Conservation (phyloP, 2,329 filamentous ascomycete species). For the Phialemoniopsis sp. region DNA sequence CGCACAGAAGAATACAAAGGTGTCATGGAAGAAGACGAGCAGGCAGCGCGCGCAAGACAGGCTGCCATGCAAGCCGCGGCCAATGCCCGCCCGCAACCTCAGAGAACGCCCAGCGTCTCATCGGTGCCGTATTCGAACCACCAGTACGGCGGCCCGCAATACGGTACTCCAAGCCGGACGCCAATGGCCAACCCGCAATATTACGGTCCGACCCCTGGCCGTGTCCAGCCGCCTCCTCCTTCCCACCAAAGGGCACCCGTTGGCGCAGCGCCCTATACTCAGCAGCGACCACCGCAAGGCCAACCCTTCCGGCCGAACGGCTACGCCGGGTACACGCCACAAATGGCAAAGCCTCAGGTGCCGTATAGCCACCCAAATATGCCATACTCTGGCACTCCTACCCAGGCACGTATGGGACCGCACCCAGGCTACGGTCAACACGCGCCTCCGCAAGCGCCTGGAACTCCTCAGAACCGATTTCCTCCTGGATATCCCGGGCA, state of each 20-base stretch:
- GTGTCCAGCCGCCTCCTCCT: conserved; percentile 28
- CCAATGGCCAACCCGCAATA: conserved; percentile 31
- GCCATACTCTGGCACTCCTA: conserved; percentile 35
- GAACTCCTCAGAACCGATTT: not conserved
- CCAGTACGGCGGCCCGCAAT: conserved; percentile 38
- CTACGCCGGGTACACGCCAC: conserved; percentile 42
- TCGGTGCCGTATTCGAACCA: conserved; percentile 34
- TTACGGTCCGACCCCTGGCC: conserved; percentile 38
- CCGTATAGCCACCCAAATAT: conserved; percentile 48
- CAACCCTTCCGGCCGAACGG: conserved; percentile 48
- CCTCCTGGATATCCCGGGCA: not conserved
- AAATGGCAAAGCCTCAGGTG: conserved; percentile 46
- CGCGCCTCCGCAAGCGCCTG: conserved; percentile 26
- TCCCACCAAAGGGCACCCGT: conserved; percentile 31
- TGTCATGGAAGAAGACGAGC: conserved; percentile 79
- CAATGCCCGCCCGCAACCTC: conserved; percentile 21
- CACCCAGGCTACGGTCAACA: conserved; percentile 32
- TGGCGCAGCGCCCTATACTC: conserved; percentile 23
- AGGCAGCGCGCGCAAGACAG: conserved; percentile 42
- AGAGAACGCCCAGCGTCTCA: conserved; percentile 26
- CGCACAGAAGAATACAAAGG: conserved; percentile 71
- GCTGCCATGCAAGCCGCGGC: conserved; percentile 22
- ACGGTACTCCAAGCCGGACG: conserved; percentile 40
- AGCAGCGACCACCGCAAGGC: conserved; percentile 26
- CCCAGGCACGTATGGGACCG: conserved; percentile 36